Evolutionary conservation across 192 early-diverging fungal genomes (phyloP).

Genomic region (Funneliformis geosporum): DNA sequence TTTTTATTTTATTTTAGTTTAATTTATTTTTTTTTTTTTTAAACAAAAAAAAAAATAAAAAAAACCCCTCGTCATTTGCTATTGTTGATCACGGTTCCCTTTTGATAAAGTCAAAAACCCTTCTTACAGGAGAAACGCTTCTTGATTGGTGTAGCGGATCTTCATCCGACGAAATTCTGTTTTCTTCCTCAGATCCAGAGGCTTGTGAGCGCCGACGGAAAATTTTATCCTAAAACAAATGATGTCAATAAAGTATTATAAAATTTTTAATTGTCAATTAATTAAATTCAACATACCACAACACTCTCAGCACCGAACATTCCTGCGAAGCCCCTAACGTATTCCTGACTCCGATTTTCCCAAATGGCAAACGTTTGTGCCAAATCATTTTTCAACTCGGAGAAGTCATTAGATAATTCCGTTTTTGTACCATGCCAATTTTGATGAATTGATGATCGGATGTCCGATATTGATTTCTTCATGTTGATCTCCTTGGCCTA

Average conservation of each 20-base stretch:
- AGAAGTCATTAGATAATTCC: conserved; percentile 62
- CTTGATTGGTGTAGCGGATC: neutral
- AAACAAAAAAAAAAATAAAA: neutral
- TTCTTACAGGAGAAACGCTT: conserved; percentile 9
- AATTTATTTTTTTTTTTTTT: too few relatives aligned
- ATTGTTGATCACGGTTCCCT: neutral
- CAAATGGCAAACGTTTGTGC: conserved; percentile 64
- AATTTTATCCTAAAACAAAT: conserved; percentile 26
- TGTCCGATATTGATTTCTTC: conserved; percentile 73
- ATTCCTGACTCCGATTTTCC: conserved; percentile 77
- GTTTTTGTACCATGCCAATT: conserved; percentile 66
- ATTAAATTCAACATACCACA: conserved; percentile 32
- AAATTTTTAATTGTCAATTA: neutral
- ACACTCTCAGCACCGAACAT: conserved; percentile 67
- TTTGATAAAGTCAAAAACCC: conserved; percentile 3
- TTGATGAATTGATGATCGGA: conserved; percentile 69
- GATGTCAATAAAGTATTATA: neutral
- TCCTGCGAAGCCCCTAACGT: conserved; percentile 67
- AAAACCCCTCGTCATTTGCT: too few relatives aligned
- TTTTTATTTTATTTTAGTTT: neutral
- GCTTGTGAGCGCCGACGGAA: neutral
- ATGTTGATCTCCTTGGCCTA: conserved; percentile 73
- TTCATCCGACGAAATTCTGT: conserved; percentile 1
- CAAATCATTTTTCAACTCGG: conserved; percentile 65
- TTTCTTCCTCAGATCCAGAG: neutral